phyloP scores from a whole-genome alignment of 768 basidiomycete genomes.

The Mycena olivaceomarginata region DNA sequence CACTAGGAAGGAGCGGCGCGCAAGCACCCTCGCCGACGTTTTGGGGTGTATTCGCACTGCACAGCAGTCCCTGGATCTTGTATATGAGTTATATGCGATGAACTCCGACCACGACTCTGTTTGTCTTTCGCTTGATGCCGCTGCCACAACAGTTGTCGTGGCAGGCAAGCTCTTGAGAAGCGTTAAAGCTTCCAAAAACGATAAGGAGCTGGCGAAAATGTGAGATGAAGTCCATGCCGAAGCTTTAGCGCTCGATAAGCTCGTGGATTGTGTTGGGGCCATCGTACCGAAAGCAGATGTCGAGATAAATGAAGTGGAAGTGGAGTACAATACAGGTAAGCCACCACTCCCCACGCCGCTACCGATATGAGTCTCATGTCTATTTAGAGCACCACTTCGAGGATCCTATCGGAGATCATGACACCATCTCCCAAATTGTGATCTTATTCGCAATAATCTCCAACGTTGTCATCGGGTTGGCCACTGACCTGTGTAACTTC shows the following conservation, averaged over 20 bases:
- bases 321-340: slow-evolving; percentile 36
- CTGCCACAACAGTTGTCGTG: slow-evolving; percentile 27
- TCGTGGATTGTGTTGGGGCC: neutral
- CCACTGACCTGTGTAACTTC: slow-evolving; percentile 39
- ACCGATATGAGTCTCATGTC: slow-evolving; percentile 12
- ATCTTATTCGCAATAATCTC: no score
- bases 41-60: no score
- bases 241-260: slow-evolving; percentile 32
- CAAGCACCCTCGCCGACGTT: no score
- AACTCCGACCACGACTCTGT: slow-evolving; percentile 31
- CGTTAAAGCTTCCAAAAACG: slow-evolving; percentile 26
- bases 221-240: slow-evolving; percentile 33
- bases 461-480: slow-evolving; percentile 39
- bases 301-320: no score
- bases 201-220: slow-evolving; percentile 25
- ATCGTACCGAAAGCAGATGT: slow-evolving; percentile 16
- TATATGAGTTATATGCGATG: slow-evolving; percentile 22
- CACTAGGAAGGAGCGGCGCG: slow-evolving; percentile 17
- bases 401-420: slow-evolving; percentile 33
- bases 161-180: slow-evolving; percentile 39
- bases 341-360: neutral
- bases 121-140: slow-evolving; percentile 34
- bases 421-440: slow-evolving; percentile 19
- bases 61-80: neutral
- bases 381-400: slow-evolving; percentile 42